These are phyloP conservation scores for Arabidopsis arenosa DNA, from an alignment of 345 rosid genomes.

Conservation along the genomic window DNA sequence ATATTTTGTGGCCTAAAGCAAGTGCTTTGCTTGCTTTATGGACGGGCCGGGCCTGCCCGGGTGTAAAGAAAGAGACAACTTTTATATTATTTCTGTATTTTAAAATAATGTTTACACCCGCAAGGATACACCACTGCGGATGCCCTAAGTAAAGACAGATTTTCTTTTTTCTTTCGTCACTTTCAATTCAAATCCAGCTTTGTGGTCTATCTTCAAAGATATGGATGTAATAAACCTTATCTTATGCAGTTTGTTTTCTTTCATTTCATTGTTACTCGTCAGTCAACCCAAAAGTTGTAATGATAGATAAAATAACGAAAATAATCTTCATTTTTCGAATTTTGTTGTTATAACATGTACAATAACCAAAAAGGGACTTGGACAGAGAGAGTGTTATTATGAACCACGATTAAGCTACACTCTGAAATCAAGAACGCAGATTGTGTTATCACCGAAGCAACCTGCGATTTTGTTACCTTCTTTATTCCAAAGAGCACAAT, in stretches of 20 bases:
- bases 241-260: slow-evolving; percentile 1
- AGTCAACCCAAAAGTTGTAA: neutral
- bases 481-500: slow-evolving; percentile 64
- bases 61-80: no score
- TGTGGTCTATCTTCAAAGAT: slow-evolving; percentile 15
- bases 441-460: slow-evolving; percentile 85
- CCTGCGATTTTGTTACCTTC: slow-evolving; percentile 98
- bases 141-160: neutral
- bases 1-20: no score
- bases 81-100: no score
- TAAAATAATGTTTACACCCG: no score
- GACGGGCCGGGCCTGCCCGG: no score
- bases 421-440: slow-evolving; percentile 88
- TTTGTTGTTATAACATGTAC: slow-evolving; percentile 25
- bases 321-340: neutral
- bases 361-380: slow-evolving; percentile 8
- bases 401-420: slow-evolving; percentile 51
- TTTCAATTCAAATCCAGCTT: neutral
- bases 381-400: slow-evolving; percentile 15
- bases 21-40: no score
- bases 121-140: no score
- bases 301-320: neutral
- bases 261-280: slow-evolving; percentile 5
- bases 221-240: neutral
- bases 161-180: neutral